Evolutionary conservation across 768 basidiomycete species (phyloP), one percentile per base, ranked within the genome.

Genomic region (Pulveroboletus sp.): DNA sequence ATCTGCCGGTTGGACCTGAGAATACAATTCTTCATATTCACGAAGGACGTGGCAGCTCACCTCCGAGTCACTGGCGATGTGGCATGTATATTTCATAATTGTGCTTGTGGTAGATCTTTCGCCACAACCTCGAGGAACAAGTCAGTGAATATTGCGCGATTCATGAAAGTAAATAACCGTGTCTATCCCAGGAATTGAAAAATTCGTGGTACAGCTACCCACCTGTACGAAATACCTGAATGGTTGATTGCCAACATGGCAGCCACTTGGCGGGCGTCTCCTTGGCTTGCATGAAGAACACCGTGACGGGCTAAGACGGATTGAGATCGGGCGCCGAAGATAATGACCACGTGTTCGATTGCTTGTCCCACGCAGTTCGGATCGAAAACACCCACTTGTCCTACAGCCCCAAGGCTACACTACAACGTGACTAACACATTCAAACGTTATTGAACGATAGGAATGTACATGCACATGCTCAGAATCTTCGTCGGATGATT

Each of bases 381-480:
- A 47, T 31, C 38, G 36, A 40, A 41, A 35, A 34, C 40, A 49
- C 43, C 35, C 23, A n/a, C 17, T 45, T 49, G 48, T 50, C 44
- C 49, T 51, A 53, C 56, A 51, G 48, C 52, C 50, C 0, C 24
- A 53, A 45, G 39, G 52, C 52, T 58, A 65, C 63, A 51, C 57
- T 56, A 64, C 57, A 55, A 61, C 55, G 45, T 52, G 60, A 60
- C 60, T 37, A 53, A 55, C 40, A 57, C 60, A 65, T 64, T 53
- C 64, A 35, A 51, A 60, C 53, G 58, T 46, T 47, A 50, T 35
- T 52, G 56, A 52, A 62, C 56, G 53, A 55, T 50, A 61, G 53
- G 51, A 61, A 51, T 64, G 59, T 49, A 63, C 50, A 60, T 60
- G 57, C 51, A 54, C 52, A 52, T 60, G 63, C 54, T 57, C 58